Evolutionary conservation across 192 early-diverging fungal genomes (phyloP).

Genomic region (Umbelopsis sp.): DNA sequence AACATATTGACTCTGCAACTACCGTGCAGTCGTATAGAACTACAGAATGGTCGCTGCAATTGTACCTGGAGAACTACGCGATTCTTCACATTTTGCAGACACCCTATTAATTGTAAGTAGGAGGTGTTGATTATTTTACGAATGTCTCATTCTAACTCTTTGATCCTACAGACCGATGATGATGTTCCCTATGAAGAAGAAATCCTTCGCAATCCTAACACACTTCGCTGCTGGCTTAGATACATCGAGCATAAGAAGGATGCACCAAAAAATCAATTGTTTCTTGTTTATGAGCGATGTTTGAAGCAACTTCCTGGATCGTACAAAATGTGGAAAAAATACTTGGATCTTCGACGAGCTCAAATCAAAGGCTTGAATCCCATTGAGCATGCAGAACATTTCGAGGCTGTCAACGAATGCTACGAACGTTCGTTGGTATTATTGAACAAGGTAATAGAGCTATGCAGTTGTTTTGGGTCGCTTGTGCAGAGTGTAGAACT

Average conservation of each 20-base stretch:
- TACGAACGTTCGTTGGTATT: constrained; percentile 90
- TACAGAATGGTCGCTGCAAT: neutral
- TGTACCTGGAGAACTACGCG: neutral
- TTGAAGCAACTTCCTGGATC: constrained; percentile 86
- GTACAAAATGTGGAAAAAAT: constrained; percentile 94
- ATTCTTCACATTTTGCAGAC: neutral
- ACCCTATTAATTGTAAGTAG: neutral
- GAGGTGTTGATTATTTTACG: neutral
- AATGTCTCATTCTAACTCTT: neutral
- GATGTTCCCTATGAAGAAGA: constrained; percentile 74
- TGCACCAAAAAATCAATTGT: constrained; percentile 45
- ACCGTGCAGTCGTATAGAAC: neutral
- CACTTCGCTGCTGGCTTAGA: constrained; percentile 81
- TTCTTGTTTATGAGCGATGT: constrained; percentile 87
- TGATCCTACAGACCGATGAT: constrained; percentile 46
- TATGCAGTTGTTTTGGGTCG: neutral
- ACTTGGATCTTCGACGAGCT: constrained; percentile 69
- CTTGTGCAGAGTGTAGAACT: neutral
- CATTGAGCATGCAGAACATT: constrained; percentile 58
- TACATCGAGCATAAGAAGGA: constrained; percentile 86
- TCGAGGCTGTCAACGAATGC: constrained; percentile 66
- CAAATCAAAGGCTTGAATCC: constrained; percentile 54
- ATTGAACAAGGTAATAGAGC: constrained; percentile 74
- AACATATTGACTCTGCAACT: neutral
- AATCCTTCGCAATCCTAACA: constrained; percentile 64